Base-by-base conservation (phyloP, 257 asterid species). In the Penstemon barbatus region DNA sequence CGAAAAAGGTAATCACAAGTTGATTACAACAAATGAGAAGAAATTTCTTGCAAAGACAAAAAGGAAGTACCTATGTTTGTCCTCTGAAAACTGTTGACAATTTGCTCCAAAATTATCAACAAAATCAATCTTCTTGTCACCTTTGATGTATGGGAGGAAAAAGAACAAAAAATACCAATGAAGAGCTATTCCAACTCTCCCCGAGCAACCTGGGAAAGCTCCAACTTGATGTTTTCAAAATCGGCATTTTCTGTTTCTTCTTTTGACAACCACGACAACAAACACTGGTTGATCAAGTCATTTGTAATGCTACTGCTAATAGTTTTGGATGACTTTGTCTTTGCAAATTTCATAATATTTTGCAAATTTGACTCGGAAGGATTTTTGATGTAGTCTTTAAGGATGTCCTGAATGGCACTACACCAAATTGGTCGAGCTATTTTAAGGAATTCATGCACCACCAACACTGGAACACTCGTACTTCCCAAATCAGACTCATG, bases 401-500 rank as follows among this genome's bases (percentile, higher is more conserved):
- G 80, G 68, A 81, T 81, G 69, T 84, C 86, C 61, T 37, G 76
- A 41, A 91, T 84, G 61, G 99, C 91, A 45, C 73, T 71, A 61
- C 77, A 74, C 97, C 99, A 94, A 71, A 94, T 83, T 42, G 99
- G 97, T 5, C 96, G 87, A 41, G 97, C 97, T 68, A 84, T 80
- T 66, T 86, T 82, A 25, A 94, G 97, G 77, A 94, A 91, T 57
- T 91, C 96, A 3, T 87, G 86, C 63, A 90, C 91, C 0, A 76
- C 75, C 37, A 74, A 64, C 74, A 89, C 71, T 0, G 99, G 97
- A 52, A 94, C 76, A 63, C 75, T 83, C 18, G 87, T 80, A 12
- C 96, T 91, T 41, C 99, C 99, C 40, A 94, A 59, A 63, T 94
- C 99, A 2, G 97, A 88, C 79, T 91, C 97, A 1, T 87, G 87